A percentile compares a stretch with the other conserved stretches of the same genome.
Conservation (phyloP, 1,284 basidiomycete species). For the Trametes polyzona region DNA sequence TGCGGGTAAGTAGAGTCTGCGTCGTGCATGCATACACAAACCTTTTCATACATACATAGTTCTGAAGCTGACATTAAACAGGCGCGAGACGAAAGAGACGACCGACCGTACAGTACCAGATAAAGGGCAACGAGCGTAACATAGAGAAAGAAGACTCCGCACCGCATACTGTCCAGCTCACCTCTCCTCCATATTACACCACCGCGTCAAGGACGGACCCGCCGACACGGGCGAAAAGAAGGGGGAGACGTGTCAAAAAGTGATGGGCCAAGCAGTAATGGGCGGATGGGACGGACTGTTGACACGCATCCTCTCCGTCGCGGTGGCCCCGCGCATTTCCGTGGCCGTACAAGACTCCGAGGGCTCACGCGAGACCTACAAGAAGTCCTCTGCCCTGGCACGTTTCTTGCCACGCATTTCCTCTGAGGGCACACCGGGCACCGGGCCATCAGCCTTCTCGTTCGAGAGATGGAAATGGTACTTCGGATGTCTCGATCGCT, state of each 20-base stretch:
- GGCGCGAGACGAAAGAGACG: slow-evolving; percentile 21
- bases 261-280: slow-evolving; percentile 14
- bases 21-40: slow-evolving; percentile 24
- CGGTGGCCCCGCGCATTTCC: too few relatives aligned
- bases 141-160: slow-evolving; percentile 25
- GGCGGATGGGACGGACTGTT: slow-evolving; percentile 43
- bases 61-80: slow-evolving; percentile 11
- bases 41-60: slow-evolving; percentile 27
- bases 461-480: slow-evolving; percentile 62
- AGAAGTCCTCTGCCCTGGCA: slow-evolving; percentile 78
- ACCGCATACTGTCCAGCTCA: slow-evolving; percentile 26
- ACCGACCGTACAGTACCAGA: slow-evolving; percentile 35
- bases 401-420: slow-evolving; percentile 77
- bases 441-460: slow-evolving; percentile 32
- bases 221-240: slow-evolving; percentile 13
- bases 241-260: slow-evolving; percentile 24
- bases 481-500: slow-evolving; percentile 72
- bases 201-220: neutral
- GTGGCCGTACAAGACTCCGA: too few relatives aligned
- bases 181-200: neutral
- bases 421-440: slow-evolving; percentile 41
- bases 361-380: slow-evolving; percentile 42
- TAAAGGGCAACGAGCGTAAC: slow-evolving; percentile 18
- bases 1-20: slow-evolving; percentile 19
- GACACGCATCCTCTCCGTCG: slow-evolving; percentile 24